Evolutionary conservation across 495 filamentous ascomycete species (phyloP).

Genomic region (Xylaria longipes): DNA sequence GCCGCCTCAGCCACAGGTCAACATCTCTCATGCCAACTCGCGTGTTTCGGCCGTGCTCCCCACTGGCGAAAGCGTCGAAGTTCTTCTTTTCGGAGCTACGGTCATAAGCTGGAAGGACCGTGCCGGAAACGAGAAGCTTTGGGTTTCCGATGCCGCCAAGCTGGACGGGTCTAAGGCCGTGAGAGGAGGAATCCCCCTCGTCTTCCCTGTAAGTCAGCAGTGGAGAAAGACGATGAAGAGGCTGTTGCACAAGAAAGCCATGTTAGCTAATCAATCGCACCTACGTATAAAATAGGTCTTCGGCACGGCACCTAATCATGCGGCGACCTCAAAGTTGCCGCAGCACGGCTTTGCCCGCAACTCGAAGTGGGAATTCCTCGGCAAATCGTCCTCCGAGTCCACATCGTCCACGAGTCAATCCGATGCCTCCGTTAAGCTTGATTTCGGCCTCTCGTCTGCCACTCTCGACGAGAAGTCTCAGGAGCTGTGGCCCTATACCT

Average conservation of each 20-base stretch:
- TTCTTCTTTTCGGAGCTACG: constrained; percentile 91
- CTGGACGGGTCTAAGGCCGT: constrained; percentile 67
- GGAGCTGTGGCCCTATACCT: constrained; percentile 79
- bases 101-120: constrained; percentile 90
- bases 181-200: constrained; percentile 84
- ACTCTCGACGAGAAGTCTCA: constrained; percentile 69
- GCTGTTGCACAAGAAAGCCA: not conserved
- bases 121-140: constrained; percentile 83
- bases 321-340: constrained; percentile 74
- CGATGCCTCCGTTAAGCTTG: constrained; percentile 80
- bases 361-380: constrained; percentile 76
- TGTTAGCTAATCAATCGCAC: constrained; percentile 19
- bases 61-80: constrained; percentile 81
- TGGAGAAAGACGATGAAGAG: not conserved
- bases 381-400: constrained; percentile 69
- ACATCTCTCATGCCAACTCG: constrained; percentile 68
- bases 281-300: constrained; percentile 69
- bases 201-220: constrained; percentile 79
- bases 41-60: constrained; percentile 75
- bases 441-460: constrained; percentile 84
- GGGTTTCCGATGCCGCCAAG: constrained; percentile 77
- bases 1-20: constrained; percentile 70
- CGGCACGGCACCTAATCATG: constrained; percentile 76
- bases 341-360: constrained; percentile 97
- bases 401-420: constrained; percentile 46